These are phyloP conservation scores for Ganoderma boninense DNA, from an alignment of 1,284 basidiomycete genomes.

Conservation along the genomic window DNA sequence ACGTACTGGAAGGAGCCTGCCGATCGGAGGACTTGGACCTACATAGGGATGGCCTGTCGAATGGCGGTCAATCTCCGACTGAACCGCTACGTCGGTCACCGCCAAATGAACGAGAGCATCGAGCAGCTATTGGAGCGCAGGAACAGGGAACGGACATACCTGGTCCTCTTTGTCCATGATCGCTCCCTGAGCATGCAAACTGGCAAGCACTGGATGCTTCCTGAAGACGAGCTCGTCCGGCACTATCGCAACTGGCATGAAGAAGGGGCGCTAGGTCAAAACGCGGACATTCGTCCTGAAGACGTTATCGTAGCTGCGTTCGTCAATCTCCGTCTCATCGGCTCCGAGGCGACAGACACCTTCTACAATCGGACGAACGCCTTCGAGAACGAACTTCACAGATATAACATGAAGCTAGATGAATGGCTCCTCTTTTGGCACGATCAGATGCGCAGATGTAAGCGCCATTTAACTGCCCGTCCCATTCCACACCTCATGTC, in stretches of 20 bases:
- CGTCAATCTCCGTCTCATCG: conserved; percentile 76
- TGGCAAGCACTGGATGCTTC: conserved; percentile 85
- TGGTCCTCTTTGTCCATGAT: conserved; percentile 85
- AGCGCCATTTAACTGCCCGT: conserved; percentile 16
- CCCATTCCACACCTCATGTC: background rate
- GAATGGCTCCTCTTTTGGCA: conserved; percentile 77
- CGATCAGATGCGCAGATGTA: conserved; percentile 74
- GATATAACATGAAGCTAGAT: conserved; percentile 74
- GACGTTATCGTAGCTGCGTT: conserved; percentile 82
- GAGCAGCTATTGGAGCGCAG: conserved; percentile 75
- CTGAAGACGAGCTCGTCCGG: conserved; percentile 78
- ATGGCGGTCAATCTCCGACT: conserved; percentile 85
- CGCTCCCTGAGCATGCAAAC: conserved; percentile 85
- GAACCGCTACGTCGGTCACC: conserved; percentile 68
- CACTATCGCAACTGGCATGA: conserved; percentile 76
- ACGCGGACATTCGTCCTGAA: conserved; percentile 65
- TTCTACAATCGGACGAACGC: conserved; percentile 70
- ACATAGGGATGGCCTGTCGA: conserved; percentile 86
- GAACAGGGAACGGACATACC: conserved; percentile 83
- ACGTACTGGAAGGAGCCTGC: conserved; percentile 90
- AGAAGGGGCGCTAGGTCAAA: conserved; percentile 48
- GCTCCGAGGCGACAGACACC: conserved; percentile 80
- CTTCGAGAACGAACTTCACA: conserved; percentile 72
- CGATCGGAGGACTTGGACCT: conserved; percentile 84
- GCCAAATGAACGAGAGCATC: conserved; percentile 65